Evolutionary conservation across 371 early-diverging fungal species (phyloP), one percentile per base, ranked within the genome.

Genomic region (Apophysomyces trapeziformis): DNA sequence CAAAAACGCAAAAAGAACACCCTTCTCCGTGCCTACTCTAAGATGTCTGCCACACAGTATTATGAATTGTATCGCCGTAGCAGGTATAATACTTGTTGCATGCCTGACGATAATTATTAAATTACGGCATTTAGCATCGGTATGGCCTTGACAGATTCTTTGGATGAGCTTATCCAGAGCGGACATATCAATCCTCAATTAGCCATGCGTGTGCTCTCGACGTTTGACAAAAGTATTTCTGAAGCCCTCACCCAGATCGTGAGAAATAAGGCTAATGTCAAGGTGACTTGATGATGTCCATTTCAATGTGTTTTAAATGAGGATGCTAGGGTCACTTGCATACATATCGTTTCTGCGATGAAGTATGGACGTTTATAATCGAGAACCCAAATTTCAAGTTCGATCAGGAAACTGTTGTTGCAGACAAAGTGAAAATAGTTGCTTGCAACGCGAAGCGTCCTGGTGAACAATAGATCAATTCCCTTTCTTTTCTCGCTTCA

Each of bases 291-390:
- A 36, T 16, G 35, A 37, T 60, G 21, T 62, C 43, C 35, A 32
- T 45, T 61, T 14, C 32, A 44, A 37, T 39, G 61, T 69, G 37
- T 50, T 47, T 57, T 65, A 45, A 21, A 39, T 63, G 36, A 35
- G 38, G 54, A 50, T 39, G 12, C 38, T 68, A 92, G 90, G 97
- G 96, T 13, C 91, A 90, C 66, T 83, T 96, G 69, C 88, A 91
- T 68, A 92, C 91, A 16, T 96, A 96, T 78, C 89, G 96, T 46
- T 94, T 93, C 68, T 92, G 96, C 77, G 96, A 98, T 73, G 98
- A 98, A 67, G 97, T 96, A 37, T 96, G 96, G 96, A 96, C 98
- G 0, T 97, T 99, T 80, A 91, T 96, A 35, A 85, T 97, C 54
- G 89, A 92, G 63, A 87, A 92, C 57, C 93, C 95, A 9, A 90